Evolutionary conservation across 371 early-diverging fungal species (phyloP).

Genomic region (Coemansia sp.): DNA sequence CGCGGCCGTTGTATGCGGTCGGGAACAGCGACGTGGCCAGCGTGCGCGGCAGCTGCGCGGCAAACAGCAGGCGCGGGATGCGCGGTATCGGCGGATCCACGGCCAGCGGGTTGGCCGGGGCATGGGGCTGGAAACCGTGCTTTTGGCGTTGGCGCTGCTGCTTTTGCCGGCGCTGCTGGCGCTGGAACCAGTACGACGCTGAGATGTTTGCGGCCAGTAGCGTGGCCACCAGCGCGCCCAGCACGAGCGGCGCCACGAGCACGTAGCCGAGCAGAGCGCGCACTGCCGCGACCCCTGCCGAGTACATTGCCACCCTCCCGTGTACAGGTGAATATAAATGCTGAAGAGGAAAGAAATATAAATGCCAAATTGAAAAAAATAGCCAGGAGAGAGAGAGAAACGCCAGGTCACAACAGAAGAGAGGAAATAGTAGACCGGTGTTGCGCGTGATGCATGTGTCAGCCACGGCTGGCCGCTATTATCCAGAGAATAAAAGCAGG

Average conservation of each 20-base stretch:
- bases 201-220: constrained; percentile 33
- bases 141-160: background rate
- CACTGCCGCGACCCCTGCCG: constrained; percentile 11
- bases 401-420: too few relatives aligned
- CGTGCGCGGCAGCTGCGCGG: background rate
- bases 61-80: constrained; percentile 31
- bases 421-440: too few relatives aligned
- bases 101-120: background rate
- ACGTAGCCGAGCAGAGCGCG: constrained; percentile 22
- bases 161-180: constrained; percentile 5
- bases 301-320: constrained; percentile 12
- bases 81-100: constrained; percentile 28
- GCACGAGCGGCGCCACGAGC: constrained; percentile 20
- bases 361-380: background rate
- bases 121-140: background rate
- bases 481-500: too few relatives aligned
- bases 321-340: too few relatives aligned
- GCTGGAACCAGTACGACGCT: constrained; percentile 47
- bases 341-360: too few relatives aligned
- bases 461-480: too few relatives aligned
- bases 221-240: constrained; percentile 15
- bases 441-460: too few relatives aligned
- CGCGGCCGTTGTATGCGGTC: constrained; percentile 12
- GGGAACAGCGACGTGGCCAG: constrained; percentile 7
- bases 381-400: too few relatives aligned